A percentile compares a stretch with the other conserved stretches of the same genome.
These are phyloP conservation scores for Babesia caballi DNA, from an alignment of 169 alveolate species.

Conservation along the genomic window DNA sequence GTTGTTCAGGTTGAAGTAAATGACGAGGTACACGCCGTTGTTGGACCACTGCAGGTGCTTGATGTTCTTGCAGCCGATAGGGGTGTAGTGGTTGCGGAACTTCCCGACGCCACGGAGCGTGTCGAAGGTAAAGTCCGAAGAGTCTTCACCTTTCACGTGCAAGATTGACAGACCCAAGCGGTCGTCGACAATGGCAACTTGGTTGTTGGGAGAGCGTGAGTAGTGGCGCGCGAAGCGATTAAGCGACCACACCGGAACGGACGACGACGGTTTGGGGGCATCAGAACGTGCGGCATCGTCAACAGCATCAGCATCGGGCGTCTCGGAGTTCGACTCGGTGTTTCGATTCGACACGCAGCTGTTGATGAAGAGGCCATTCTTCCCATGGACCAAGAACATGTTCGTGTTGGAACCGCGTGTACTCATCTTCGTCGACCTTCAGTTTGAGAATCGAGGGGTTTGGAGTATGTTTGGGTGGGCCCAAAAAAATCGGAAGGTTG, in stretches of 20 bases:
- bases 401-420: not conserved
- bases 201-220: conserved; percentile 44
- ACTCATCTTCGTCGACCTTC: conserved; percentile 20
- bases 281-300: conserved; percentile 31
- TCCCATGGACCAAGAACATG: conserved; percentile 59
- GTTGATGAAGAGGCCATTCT: conserved; percentile 52
- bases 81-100: conserved; percentile 59
- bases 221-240: conserved; percentile 56
- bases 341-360: conserved; percentile 30
- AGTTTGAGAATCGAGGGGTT: no score
- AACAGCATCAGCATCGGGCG: not conserved
- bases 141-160: conserved; percentile 8
- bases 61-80: conserved; percentile 64
- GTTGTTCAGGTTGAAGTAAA: conserved; percentile 53
- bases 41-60: conserved; percentile 65
- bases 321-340: not conserved
- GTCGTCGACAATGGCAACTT: conserved; percentile 59
- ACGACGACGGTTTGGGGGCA: not conserved
- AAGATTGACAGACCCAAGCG: conserved; percentile 59
- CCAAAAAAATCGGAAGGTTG: no score
- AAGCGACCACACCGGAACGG: conserved; percentile 44
- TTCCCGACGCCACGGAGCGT: conserved; percentile 67
- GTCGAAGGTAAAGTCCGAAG: conserved; percentile 43
- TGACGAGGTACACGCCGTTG: conserved; percentile 56
- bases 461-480: no score